Conservation (phyloP, 805 yeast genomes). For the Candida hungchunana region DNA sequence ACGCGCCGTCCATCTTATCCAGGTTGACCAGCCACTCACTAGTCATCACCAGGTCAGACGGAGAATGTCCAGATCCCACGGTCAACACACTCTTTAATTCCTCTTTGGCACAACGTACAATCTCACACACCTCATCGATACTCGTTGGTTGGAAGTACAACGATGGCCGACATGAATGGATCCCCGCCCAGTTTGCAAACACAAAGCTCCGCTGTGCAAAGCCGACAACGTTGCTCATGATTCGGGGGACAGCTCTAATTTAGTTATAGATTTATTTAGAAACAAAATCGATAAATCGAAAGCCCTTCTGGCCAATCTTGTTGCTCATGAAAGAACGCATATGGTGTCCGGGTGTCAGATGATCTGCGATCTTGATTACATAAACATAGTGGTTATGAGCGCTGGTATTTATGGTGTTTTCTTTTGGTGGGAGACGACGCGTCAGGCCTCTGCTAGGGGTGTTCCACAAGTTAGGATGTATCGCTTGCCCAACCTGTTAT, state of each 20-base stretch:
- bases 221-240: slow-evolving; percentile 21
- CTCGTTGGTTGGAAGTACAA: slow-evolving; percentile 73
- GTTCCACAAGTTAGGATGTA: slow-evolving; percentile 5
- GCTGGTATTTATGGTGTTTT: slow-evolving; percentile 2
- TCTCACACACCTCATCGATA: slow-evolving; percentile 60
- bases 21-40: slow-evolving; percentile 83
- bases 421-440: slow-evolving; percentile 12
- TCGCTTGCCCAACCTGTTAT: slow-evolving; percentile 9
- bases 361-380: background rate
- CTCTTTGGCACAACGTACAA: slow-evolving; percentile 63
- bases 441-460: no score
- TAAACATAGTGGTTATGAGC: background rate
- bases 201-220: slow-evolving; percentile 31
- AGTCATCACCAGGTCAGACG: slow-evolving; percentile 86
- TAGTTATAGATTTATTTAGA: no score
- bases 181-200: slow-evolving; percentile 77
- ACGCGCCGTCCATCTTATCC: slow-evolving; percentile 64
- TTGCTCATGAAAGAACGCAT: no score
- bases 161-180: slow-evolving; percentile 73
- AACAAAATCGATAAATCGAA: no score
- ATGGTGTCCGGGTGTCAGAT: slow-evolving; percentile 4
- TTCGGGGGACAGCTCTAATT: no score
- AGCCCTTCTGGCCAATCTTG: no score
- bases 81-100: slow-evolving; percentile 65
- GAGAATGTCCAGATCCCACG: slow-evolving; percentile 95